These are phyloP conservation scores for Podaxis mareebaensis DNA, from an alignment of 768 basidiomycete genomes.

Conservation along the genomic window DNA sequence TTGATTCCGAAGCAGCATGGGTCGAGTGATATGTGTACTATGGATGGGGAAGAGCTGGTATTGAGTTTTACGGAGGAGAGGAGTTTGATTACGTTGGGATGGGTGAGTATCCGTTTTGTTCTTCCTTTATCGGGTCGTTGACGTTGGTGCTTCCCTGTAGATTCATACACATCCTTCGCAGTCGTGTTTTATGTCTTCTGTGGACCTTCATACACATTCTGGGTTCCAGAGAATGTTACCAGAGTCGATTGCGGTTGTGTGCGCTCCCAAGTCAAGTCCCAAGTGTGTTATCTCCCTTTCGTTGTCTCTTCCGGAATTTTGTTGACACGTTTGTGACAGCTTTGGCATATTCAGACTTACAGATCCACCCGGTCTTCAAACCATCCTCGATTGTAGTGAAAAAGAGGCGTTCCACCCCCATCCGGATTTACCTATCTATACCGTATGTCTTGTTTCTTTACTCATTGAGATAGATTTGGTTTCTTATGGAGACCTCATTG, in stretches of 20 bases:
- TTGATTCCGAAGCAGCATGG: constrained; percentile 88
- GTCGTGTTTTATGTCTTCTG: constrained; percentile 93
- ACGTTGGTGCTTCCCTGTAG: constrained; percentile 33
- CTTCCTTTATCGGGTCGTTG: neutral
- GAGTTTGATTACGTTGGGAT: constrained; percentile 83
- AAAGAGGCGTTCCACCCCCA: constrained; percentile 88
- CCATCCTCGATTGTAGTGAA: constrained; percentile 64
- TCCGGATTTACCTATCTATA: constrained; percentile 81
- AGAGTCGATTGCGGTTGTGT: constrained; percentile 92
- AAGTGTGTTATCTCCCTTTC: constrained; percentile 45
- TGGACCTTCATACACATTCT: constrained; percentile 90
- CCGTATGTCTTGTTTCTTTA: constrained; percentile 49
- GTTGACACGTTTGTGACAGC: constrained; percentile 33
- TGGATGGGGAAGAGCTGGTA: constrained; percentile 88
- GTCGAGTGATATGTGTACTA: constrained; percentile 89
- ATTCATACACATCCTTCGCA: constrained; percentile 94
- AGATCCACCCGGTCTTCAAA: constrained; percentile 79
- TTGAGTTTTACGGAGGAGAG: constrained; percentile 82
- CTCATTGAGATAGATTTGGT: neutral
- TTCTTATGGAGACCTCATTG: constrained; percentile 1
- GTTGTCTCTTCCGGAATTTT: constrained; percentile 8
- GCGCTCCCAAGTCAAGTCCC: constrained; percentile 77
- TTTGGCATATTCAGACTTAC: constrained; percentile 86
- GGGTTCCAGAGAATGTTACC: constrained; percentile 88
- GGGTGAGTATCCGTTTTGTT: constrained; percentile 55